Percentiles rank a stretch among this genome's conserved stretches.
phyloP scores from a whole-genome alignment of 352 stramenopile genomes.

The Pythium biforme region DNA sequence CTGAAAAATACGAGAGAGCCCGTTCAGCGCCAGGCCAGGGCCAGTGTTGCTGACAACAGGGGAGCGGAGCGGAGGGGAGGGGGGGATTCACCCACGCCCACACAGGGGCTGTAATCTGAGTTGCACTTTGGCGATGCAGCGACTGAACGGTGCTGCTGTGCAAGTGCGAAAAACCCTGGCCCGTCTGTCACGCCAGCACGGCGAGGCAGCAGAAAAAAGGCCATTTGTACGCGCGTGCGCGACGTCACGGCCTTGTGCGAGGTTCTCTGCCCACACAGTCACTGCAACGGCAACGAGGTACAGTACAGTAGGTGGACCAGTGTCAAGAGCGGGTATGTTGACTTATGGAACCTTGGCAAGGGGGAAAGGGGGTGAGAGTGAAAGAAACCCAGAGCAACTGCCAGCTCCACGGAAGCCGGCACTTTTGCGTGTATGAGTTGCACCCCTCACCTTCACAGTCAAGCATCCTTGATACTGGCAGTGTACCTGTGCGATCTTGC shows the following conservation, averaged over 20 bases:
- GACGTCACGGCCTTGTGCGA: constrained; percentile 20
- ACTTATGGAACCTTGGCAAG: constrained; percentile 9
- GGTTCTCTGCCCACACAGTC: constrained; percentile 19
- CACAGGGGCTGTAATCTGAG: constrained; percentile 29
- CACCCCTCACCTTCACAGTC: neutral
- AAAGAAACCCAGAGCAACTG: constrained; percentile 25
- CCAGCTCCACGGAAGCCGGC: neutral
- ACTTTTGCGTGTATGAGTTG: neutral
- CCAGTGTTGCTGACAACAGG: constrained; percentile 27
- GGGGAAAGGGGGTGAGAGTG: constrained; percentile 11
- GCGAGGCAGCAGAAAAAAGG: constrained; percentile 27
- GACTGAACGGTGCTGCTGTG: constrained; percentile 26
- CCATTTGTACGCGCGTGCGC: constrained; percentile 24
- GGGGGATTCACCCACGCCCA: constrained; percentile 17
- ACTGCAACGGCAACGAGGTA: constrained; percentile 32
- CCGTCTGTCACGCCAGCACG: constrained; percentile 14
- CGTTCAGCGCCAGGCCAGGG: constrained; percentile 22
- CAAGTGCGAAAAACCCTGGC: constrained; percentile 25
- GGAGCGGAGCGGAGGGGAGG: constrained; percentile 8
- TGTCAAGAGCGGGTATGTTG: constrained; percentile 24
- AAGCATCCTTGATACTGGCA: neutral
- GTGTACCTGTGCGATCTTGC: neutral
- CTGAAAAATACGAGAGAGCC: constrained; percentile 25
- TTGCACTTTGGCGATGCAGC: constrained; percentile 32
- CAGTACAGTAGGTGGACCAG: constrained; percentile 16